Evolutionary conservation across 1,284 basidiomycete species (phyloP).

Genomic region (Ceraceosorus guamensis): DNA sequence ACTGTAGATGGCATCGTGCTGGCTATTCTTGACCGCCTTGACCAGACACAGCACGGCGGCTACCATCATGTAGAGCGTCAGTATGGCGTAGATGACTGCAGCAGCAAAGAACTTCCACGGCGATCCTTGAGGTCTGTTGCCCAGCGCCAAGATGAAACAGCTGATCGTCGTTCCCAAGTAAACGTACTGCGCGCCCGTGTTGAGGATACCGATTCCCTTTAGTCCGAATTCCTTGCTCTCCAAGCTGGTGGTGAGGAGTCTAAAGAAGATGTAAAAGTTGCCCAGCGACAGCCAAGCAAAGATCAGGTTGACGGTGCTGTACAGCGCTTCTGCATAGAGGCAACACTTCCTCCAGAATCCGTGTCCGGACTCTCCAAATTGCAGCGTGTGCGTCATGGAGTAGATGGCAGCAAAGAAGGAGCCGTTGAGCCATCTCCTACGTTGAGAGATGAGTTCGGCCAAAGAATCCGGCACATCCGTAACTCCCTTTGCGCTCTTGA

Average conservation of each 20-base stretch:
- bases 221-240: slow-evolving; percentile 69
- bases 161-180: slow-evolving; percentile 77
- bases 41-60: slow-evolving; percentile 37
- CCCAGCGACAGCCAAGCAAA: slow-evolving; percentile 86
- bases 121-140: slow-evolving; percentile 85
- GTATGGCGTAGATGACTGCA: slow-evolving; percentile 65
- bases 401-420: slow-evolving; percentile 84
- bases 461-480: slow-evolving; percentile 88
- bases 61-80: slow-evolving; percentile 71
- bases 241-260: slow-evolving; percentile 79
- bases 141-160: slow-evolving; percentile 91
- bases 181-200: slow-evolving; percentile 71
- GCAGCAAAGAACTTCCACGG: slow-evolving; percentile 77
- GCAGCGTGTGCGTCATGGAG: slow-evolving; percentile 60
- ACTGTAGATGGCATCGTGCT: slow-evolving; percentile 60
- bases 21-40: slow-evolving; percentile 24
- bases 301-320: slow-evolving; percentile 77
- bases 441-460: slow-evolving; percentile 89
- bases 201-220: slow-evolving; percentile 66
- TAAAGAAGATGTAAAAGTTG: slow-evolving; percentile 94
- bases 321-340: slow-evolving; percentile 73
- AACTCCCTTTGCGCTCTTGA: slow-evolving; percentile 88
- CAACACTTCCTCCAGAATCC: slow-evolving; percentile 66
- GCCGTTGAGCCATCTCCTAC: slow-evolving; percentile 75
- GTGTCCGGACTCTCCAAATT: slow-evolving; percentile 78